phyloP scores from a whole-genome alignment of 371 early-diverging fungal genomes.

The Haplosporangium sp. region DNA sequence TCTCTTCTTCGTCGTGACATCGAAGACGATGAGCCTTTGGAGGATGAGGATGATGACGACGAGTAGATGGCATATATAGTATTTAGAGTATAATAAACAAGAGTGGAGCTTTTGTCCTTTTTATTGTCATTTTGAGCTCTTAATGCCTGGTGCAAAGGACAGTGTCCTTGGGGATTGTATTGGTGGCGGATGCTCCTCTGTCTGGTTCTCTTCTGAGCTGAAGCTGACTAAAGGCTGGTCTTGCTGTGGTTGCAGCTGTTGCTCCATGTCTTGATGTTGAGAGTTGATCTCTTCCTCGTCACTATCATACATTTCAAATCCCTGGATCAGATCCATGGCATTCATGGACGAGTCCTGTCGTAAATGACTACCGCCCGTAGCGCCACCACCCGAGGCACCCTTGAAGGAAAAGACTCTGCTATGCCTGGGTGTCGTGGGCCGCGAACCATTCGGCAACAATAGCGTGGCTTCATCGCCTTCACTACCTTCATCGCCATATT shows the following conservation, averaged over 20 bases:
- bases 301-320: slow-evolving; percentile 55
- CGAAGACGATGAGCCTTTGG: slow-evolving; percentile 62
- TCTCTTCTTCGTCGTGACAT: slow-evolving; percentile 79
- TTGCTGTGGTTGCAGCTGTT: slow-evolving; percentile 9
- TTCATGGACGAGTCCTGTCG: slow-evolving; percentile 34
- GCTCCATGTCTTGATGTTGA: slow-evolving; percentile 3
- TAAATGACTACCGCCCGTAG: slow-evolving; percentile 7
- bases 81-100: no score
- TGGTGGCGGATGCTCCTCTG: slow-evolving; percentile 9
- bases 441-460: slow-evolving; percentile 37
- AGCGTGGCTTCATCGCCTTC: slow-evolving; percentile 37
- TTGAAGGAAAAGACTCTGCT: slow-evolving; percentile 47
- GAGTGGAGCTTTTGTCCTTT: not conserved
- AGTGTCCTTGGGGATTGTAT: slow-evolving; percentile 27
- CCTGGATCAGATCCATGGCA: slow-evolving; percentile 42
- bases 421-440: slow-evolving; percentile 39
- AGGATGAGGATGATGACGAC: slow-evolving; percentile 67
- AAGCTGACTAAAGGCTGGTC: slow-evolving; percentile 15
- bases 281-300: slow-evolving; percentile 34
- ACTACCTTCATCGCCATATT: slow-evolving; percentile 12
- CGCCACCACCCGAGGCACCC: slow-evolving; percentile 12
- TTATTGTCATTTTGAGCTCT: slow-evolving; percentile 17
- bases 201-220: slow-evolving; percentile 6
- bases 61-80: slow-evolving; percentile 36
- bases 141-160: slow-evolving; percentile 14